Evolutionary conservation across 345 rosid genomes (phyloP).

Genomic region (Eucalyptus victrix): DNA sequence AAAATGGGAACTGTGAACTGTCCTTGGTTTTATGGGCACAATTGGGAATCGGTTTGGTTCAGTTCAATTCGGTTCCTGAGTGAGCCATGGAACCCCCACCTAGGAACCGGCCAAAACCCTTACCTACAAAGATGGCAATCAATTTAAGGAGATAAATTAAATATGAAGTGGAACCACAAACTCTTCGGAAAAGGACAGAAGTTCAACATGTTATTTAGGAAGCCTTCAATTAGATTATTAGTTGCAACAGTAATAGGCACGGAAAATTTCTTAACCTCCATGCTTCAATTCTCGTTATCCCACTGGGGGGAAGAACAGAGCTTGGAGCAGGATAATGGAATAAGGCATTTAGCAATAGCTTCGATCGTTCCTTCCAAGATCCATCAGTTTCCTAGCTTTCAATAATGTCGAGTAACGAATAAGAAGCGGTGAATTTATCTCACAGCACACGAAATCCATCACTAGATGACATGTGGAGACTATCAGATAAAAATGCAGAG

Average conservation of each 20-base stretch:
- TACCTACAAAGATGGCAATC: constrained; percentile 26
- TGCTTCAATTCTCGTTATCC: not conserved
- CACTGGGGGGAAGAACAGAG: not conserved
- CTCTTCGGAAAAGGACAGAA: not conserved
- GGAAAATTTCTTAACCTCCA: not conserved
- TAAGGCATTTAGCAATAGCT: not conserved
- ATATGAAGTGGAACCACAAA: not conserved
- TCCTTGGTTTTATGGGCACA: not conserved
- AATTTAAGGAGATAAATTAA: not conserved
- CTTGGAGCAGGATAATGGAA: not conserved
- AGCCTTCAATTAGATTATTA: not conserved
- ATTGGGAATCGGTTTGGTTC: rapidly evolving
- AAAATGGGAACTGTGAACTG: not conserved
- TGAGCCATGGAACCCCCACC: not conserved
- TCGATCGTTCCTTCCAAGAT: not conserved
- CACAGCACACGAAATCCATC: not conserved
- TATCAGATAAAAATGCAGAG: too few species aligned
- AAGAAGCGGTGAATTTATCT: not conserved
- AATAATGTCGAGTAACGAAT: not conserved
- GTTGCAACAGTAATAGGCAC: not conserved
- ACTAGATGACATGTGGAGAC: not conserved
- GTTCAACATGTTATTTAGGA: not conserved
- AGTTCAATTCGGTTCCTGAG: rapidly evolving
- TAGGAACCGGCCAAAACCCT: constrained; percentile 31
- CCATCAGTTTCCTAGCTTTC: not conserved